Evolutionary conservation across 257 asterid species (phyloP).

Genomic region (Fraxinus quadrangulata): DNA sequence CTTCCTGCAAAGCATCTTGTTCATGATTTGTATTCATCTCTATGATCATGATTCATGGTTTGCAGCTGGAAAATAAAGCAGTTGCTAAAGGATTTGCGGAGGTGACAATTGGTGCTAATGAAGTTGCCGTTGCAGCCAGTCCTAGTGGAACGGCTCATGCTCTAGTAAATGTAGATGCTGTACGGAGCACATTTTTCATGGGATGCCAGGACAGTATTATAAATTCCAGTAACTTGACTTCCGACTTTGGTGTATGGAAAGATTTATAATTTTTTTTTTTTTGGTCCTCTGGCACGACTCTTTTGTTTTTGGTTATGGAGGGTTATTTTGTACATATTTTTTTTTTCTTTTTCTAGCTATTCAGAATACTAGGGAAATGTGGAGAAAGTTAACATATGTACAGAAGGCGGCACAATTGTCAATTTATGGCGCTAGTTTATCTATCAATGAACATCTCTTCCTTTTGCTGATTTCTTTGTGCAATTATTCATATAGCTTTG

Average conservation of each 20-base stretch:
- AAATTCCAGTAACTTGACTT: slow-evolving; percentile 50
- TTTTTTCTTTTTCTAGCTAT: slow-evolving; percentile 16
- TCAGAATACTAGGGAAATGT: slow-evolving; percentile 15
- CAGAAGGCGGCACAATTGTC: slow-evolving; percentile 31
- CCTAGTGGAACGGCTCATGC: slow-evolving; percentile 86
- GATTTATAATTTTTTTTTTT: slow-evolving; percentile 44
- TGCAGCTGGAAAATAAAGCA: slow-evolving; percentile 74
- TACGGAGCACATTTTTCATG: slow-evolving; percentile 53
- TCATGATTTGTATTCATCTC: slow-evolving; percentile 2
- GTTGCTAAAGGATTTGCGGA: slow-evolving; percentile 60
- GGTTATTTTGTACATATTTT: slow-evolving; percentile 12
- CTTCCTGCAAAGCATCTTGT: slow-evolving; percentile 11
- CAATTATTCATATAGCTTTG: slow-evolving; percentile 10
- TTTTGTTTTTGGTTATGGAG: not conserved
- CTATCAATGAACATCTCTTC: slow-evolving; percentile 24
- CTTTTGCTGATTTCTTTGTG: slow-evolving; percentile 1
- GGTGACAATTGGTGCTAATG: slow-evolving; percentile 66
- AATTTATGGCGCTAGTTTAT: not conserved
- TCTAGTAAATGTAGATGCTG: slow-evolving; percentile 61
- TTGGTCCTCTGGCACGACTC: not conserved
- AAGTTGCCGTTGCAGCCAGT: slow-evolving; percentile 77
- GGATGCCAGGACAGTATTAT: slow-evolving; percentile 80
- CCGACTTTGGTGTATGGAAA: slow-evolving; percentile 82
- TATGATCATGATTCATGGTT: not conserved
- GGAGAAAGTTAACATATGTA: slow-evolving; percentile 20